Conservation (phyloP, 179 eudicot species). For the Silene noctiflora region DNA sequence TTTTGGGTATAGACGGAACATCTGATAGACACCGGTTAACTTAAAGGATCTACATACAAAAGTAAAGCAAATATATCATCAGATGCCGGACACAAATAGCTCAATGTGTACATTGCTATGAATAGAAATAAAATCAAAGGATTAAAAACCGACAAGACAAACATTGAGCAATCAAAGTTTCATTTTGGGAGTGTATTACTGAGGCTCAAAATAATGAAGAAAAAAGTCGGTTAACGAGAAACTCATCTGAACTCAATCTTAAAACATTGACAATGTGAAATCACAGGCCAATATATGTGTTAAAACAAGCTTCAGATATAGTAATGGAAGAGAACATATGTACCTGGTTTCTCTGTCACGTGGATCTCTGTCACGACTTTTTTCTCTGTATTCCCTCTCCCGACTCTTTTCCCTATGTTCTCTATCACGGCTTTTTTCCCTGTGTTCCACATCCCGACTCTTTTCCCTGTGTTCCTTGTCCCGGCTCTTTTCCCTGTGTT, state of each 20-base stretch:
- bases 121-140: neutral
- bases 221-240: neutral
- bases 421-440: slow-evolving; percentile 38
- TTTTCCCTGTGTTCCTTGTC: slow-evolving; percentile 48
- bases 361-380: slow-evolving; percentile 26
- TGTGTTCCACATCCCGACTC: slow-evolving; percentile 43
- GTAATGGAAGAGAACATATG: neutral
- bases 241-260: slow-evolving; percentile 3
- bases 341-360: slow-evolving; percentile 39
- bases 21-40: neutral
- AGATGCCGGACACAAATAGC: neutral
- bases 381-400: slow-evolving; percentile 42
- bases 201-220: neutral
- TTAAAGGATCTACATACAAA: neutral
- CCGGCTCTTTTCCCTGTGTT: slow-evolving; percentile 37
- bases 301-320: neutral
- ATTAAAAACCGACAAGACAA: slow-evolving; percentile 2
- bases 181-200: neutral
- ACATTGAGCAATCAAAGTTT: slow-evolving; percentile 1
- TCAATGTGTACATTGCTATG: neutral
- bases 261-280: slow-evolving; percentile 9
- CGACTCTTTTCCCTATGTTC: slow-evolving; percentile 41
- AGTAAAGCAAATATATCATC: neutral
- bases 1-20: neutral
- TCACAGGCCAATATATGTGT: neutral